Evolutionary conservation across 352 stramenopile genomes (phyloP).

Genomic region (Phytophthora sp.): DNA sequence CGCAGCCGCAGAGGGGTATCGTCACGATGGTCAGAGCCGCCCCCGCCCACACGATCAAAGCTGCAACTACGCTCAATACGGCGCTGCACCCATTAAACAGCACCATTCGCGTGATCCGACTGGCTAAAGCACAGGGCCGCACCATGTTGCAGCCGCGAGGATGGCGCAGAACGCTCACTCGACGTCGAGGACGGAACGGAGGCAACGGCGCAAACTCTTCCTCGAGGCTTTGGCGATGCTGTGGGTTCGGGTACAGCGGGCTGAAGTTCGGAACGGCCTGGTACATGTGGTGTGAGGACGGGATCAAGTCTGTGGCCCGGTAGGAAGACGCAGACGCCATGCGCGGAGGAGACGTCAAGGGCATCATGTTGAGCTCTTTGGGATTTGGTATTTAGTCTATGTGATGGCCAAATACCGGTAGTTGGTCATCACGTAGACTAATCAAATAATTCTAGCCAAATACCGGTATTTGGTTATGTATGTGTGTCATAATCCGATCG

Average conservation of each 20-base stretch:
- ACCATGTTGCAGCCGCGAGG: conserved; percentile 33
- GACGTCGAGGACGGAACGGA: conserved; percentile 11
- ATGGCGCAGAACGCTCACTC: conserved; percentile 11
- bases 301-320: conserved; percentile 2
- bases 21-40: conserved; percentile 36
- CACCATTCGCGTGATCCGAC: conserved; percentile 34
- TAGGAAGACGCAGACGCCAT: conserved; percentile 19
- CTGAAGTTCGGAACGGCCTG: conserved; percentile 18
- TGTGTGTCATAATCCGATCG: too few species aligned
- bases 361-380: conserved; percentile 21
- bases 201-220: neutral
- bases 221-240: conserved; percentile 4
- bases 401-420: too few species aligned
- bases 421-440: too few species aligned
- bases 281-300: conserved; percentile 18
- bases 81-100: conserved; percentile 39
- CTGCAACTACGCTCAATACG: conserved; percentile 25
- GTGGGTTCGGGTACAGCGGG: neutral
- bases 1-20: conserved; percentile 65
- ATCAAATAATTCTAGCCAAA: too few species aligned
- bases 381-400: conserved; percentile 17
- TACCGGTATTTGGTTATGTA: too few species aligned
- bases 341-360: conserved; percentile 26
- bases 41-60: conserved; percentile 26
- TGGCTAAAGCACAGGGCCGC: conserved; percentile 30